A percentile compares a stretch with the other conserved stretches of the same genome.
Evolutionary conservation across 345 rosid species (phyloP).

Genomic region (Rhodomyrtus tomentosa): DNA sequence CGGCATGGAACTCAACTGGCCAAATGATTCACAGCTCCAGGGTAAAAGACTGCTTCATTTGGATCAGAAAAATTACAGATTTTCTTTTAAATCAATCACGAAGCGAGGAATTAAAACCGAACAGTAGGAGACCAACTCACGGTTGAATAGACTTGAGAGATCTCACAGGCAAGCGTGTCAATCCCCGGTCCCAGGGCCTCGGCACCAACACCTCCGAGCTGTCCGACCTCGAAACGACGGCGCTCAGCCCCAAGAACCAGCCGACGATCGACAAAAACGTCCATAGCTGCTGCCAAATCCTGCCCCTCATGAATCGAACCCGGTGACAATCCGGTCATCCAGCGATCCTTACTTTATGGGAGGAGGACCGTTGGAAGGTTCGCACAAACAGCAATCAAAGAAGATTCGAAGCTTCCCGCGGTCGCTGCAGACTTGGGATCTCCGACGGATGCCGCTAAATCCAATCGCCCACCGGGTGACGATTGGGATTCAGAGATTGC

Average conservation of each 20-base stretch:
- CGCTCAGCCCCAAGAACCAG: not conserved
- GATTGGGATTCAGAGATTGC: not conserved
- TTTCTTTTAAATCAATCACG: not conserved
- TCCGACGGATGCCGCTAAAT: not conserved
- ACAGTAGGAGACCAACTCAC: not conserved
- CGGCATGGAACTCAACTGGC: not conserved
- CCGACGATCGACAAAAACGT: not conserved
- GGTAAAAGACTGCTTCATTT: not conserved
- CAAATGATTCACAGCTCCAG: not conserved
- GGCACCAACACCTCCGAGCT: not conserved
- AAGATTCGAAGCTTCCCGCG: slow-evolving; percentile 4
- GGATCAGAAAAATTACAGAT: not conserved
- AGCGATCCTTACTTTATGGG: not conserved
- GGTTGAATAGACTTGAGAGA: not conserved
- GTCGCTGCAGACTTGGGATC: not conserved
- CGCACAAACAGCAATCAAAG: not conserved
- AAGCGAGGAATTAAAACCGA: not conserved
- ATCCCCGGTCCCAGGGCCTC: not conserved
- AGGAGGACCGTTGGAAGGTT: not conserved
- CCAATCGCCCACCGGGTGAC: not conserved
- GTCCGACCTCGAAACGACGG: not conserved
- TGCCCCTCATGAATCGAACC: not conserved
- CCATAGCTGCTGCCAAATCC: not conserved
- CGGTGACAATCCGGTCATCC: not conserved
- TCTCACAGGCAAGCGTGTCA: not conserved